These are phyloP conservation scores for Thelonectria rubi DNA, from an alignment of 2,329 filamentous ascomycete genomes.

Conservation along the genomic window DNA sequence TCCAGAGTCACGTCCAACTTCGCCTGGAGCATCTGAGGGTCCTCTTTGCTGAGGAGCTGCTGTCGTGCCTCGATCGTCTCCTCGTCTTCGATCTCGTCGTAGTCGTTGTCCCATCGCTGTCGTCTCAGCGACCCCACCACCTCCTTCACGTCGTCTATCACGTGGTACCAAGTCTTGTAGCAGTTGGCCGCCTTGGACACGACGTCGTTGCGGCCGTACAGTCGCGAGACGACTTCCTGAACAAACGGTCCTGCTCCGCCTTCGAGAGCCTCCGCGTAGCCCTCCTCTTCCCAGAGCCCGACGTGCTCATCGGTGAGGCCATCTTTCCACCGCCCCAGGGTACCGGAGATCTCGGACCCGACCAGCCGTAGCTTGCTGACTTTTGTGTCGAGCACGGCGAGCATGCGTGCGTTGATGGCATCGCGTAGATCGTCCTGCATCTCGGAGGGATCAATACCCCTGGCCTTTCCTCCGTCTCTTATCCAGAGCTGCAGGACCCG, in stretches of 20 bases:
- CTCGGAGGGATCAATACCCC: constrained; percentile 72
- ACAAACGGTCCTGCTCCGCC: constrained; percentile 75
- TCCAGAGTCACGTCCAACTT: constrained; percentile 65
- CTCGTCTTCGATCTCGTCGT: constrained; percentile 78
- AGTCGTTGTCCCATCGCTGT: constrained; percentile 79
- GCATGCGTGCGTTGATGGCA: constrained; percentile 74
- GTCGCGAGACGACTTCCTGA: constrained; percentile 71
- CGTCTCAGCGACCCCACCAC: constrained; percentile 72
- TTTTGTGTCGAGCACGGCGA: constrained; percentile 69
- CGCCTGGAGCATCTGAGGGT: constrained; percentile 70
- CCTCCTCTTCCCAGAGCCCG: constrained; percentile 73
- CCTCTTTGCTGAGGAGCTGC: constrained; percentile 74
- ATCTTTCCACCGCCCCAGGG: constrained; percentile 68
- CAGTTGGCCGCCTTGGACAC: constrained; percentile 68
- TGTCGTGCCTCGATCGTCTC: constrained; percentile 73
- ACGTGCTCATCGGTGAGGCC: constrained; percentile 59
- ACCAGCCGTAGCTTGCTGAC: constrained; percentile 72
- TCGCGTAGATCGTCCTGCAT: constrained; percentile 75
- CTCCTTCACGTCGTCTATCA: constrained; percentile 72
- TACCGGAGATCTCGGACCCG: constrained; percentile 69
- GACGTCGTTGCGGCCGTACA: constrained; percentile 76
- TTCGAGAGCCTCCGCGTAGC: constrained; percentile 71
- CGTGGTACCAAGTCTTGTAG: constrained; percentile 78
- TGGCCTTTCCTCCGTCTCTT: constrained; percentile 68
- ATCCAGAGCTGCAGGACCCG: constrained; percentile 80